Percentiles rank a stretch among this genome's conserved stretches.
Conservation (phyloP, 768 basidiomycete genomes). For the Psilocybe cyanescens region DNA sequence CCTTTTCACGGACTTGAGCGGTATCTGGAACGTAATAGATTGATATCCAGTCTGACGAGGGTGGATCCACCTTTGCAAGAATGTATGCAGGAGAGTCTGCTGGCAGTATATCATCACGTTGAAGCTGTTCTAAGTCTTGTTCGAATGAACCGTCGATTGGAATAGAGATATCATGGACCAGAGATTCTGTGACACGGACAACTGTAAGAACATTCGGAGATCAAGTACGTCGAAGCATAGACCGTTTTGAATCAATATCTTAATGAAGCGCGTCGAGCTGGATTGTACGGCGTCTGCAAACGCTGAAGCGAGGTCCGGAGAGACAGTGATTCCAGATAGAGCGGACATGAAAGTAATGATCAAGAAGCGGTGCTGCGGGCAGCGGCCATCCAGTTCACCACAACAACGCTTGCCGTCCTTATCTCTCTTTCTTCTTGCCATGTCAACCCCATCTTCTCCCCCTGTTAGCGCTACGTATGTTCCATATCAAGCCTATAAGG, state of each 20-base stretch:
- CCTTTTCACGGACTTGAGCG: conserved; percentile 84
- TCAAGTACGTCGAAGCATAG: conserved; percentile 21
- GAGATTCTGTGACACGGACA: conserved; percentile 53
- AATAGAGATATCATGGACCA: conserved; percentile 62
- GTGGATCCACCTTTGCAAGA: conserved; percentile 64
- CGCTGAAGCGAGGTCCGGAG: conserved; percentile 54
- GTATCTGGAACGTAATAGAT: conserved; percentile 84
- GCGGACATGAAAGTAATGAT: conserved; percentile 61
- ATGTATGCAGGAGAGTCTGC: conserved; percentile 76
- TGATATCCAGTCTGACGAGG: conserved; percentile 69
- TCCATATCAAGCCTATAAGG: conserved; percentile 58
- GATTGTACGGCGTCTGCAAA: conserved; percentile 65
- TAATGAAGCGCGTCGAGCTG: conserved; percentile 68
- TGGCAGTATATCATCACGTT: conserved; percentile 52
- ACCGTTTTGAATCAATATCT: conserved; percentile 80
- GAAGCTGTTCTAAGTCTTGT: conserved; percentile 63
- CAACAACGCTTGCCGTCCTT: background rate
- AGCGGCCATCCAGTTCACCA: background rate
- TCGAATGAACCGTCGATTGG: conserved; percentile 54
- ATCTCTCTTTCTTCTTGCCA: conserved; percentile 18
- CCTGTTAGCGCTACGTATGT: conserved; percentile 32
- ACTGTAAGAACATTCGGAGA: conserved; percentile 20
- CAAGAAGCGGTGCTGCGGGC: conserved; percentile 8
- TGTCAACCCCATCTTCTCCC: conserved; percentile 32
- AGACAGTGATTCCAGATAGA: conserved; percentile 70